phyloP scores from a whole-genome alignment of 257 asterid species.

The Ajuga chamaepitys region DNA sequence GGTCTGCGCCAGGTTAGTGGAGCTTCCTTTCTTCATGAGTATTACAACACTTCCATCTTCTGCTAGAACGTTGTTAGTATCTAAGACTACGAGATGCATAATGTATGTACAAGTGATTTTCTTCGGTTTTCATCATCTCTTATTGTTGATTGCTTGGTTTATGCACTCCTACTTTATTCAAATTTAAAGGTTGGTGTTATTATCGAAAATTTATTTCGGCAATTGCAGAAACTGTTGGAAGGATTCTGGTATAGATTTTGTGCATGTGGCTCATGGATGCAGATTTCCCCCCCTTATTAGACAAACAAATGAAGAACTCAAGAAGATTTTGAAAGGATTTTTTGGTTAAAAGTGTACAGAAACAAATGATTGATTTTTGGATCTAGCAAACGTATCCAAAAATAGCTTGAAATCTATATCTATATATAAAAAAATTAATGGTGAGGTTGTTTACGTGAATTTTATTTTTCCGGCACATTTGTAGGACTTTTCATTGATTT shows the following conservation, averaged over 20 bases:
- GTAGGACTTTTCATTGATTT: too few species aligned
- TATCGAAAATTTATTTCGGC: background rate
- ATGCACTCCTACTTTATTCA: background rate
- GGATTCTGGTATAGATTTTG: background rate
- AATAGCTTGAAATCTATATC: background rate
- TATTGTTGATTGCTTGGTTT: slow-evolving; percentile 1
- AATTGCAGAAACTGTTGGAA: background rate
- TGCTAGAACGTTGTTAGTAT: background rate
- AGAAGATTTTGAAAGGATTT: slow-evolving; percentile 6
- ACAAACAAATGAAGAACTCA: background rate
- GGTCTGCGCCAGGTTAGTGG: slow-evolving; percentile 90
- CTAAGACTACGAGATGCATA: background rate
- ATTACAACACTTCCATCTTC: slow-evolving; percentile 5
- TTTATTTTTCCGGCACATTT: too few species aligned
- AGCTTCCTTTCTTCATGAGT: slow-evolving; percentile 6
- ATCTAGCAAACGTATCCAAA: background rate
- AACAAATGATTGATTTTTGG: background rate
- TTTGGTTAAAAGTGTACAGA: background rate
- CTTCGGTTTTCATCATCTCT: background rate
- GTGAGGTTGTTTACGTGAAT: too few species aligned
- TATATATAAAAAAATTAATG: too few species aligned
- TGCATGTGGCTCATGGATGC: background rate
- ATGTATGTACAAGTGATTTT: background rate
- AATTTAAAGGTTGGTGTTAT: background rate
- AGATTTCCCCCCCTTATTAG: background rate